Percentiles rank a stretch among this genome's conserved stretches.
Conservation (phyloP, 2,329 filamentous ascomycete genomes). For the Diaporthe citri region DNA sequence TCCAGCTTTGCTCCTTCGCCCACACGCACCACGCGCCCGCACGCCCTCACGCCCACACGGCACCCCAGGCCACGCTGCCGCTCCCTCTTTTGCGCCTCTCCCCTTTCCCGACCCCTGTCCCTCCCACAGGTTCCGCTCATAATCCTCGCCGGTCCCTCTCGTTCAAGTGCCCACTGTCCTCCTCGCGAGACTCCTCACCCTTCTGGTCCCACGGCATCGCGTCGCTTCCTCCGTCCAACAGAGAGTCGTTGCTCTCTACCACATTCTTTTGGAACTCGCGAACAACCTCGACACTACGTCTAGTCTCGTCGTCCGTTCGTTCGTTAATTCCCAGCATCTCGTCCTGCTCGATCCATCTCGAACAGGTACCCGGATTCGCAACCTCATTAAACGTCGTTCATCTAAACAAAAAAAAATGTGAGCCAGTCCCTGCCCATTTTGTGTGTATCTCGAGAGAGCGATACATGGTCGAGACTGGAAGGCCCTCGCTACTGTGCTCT, state of each 20-base stretch:
- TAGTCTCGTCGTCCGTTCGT: slow-evolving; percentile 39
- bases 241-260: slow-evolving; percentile 66
- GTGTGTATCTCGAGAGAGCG: background rate
- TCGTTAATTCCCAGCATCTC: slow-evolving; percentile 30
- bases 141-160: slow-evolving; percentile 41
- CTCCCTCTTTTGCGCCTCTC: slow-evolving; percentile 23
- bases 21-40: slow-evolving; percentile 25
- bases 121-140: slow-evolving; percentile 36
- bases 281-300: slow-evolving; percentile 37
- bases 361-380: slow-evolving; percentile 19
- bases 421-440: slow-evolving; percentile 17
- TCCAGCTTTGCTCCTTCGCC: slow-evolving; percentile 39
- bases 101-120: slow-evolving; percentile 31
- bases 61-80: slow-evolving; percentile 31
- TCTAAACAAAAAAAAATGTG: slow-evolving; percentile 29
- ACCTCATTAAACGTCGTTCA: slow-evolving; percentile 32
- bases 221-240: slow-evolving; percentile 60
- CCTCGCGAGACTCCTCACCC: slow-evolving; percentile 43
- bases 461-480: background rate
- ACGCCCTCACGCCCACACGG: slow-evolving; percentile 26
- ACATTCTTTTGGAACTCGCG: slow-evolving; percentile 64
- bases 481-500: background rate
- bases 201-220: slow-evolving; percentile 45
- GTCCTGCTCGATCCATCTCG: slow-evolving; percentile 21
- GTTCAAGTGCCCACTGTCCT: slow-evolving; percentile 45